Evolutionary conservation across 2,329 filamentous ascomycete species (phyloP), one percentile per base, ranked within the genome.

Genomic region (Fusarium devonianum): DNA sequence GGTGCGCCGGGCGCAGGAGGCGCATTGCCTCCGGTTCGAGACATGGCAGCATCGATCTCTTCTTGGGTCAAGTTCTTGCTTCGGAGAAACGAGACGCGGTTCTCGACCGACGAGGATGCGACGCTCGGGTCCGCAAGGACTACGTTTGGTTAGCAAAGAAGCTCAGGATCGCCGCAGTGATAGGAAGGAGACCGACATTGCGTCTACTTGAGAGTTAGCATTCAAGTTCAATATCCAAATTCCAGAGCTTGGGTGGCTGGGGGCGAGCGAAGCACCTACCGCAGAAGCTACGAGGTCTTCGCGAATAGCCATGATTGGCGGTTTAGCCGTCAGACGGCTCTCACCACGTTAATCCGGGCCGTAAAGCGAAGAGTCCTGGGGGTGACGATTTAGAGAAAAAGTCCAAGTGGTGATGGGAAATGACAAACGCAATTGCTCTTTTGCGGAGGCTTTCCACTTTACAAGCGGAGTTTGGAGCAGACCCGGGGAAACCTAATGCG

Each of bases 61-160:
- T 97, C 93, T 71, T 94, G 89, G 1, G 93, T 97, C 44, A 99
- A 82, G 72, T 99, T 97, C 76, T 99, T 99, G 7, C 92, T 95
- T 72, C 92, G 90, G 14, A 99, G 81, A 65, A 99, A 99, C 7
- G 92, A 89, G 51, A 97, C 83, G 59, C 91, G 87, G 73, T 94
- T 97, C 68, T 97, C 94, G 55, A 96, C 77, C n/a, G 94, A 88
- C 5, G 94, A 93, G 8, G 86, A 85, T 26, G 91, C 85, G 62
- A 99, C 93, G 40, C 88, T 95, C 9, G 94, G 92, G 71, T 99
- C 94, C 75, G 95, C 91, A 53, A 99, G 85, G 74, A 99, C 91
- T 93, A 67, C 32, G 41, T 28, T 14, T 9, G 14, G 32, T 67
- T 67, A 64, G 66, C 35, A 7, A 25, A 56, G 39, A 46, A 22